Percentiles rank a stretch among this genome's conserved stretches.
These are phyloP conservation scores for Penicillium sp. DNA, from an alignment of 2,329 filamentous ascomycete genomes.

Conservation along the genomic window DNA sequence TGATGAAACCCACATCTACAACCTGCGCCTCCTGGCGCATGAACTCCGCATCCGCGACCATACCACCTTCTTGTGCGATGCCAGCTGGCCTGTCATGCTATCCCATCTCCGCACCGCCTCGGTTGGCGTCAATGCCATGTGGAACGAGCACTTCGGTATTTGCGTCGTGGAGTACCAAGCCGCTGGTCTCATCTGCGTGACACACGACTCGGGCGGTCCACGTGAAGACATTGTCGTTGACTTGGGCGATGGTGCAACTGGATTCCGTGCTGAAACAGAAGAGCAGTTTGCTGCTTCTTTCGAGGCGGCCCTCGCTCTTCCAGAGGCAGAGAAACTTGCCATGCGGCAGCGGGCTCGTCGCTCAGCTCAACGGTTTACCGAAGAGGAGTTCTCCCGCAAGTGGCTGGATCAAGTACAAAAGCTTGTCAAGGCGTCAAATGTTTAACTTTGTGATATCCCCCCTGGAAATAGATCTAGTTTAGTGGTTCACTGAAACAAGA, in stretches of 20 bases:
- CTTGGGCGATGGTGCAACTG: conserved; percentile 73
- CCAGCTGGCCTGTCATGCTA: conserved; percentile 82
- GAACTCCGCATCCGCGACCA: conserved; percentile 80
- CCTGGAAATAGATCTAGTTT: conserved; percentile 5
- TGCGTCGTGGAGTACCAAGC: conserved; percentile 98
- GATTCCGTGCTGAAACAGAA: conserved; percentile 79
- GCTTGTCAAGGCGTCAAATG: conserved; percentile 54
- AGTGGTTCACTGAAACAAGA: neutral
- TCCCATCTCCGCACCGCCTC: conserved; percentile 72
- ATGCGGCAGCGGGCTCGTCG: conserved; percentile 73
- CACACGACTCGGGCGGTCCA: conserved; percentile 89
- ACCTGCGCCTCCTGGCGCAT: conserved; percentile 79
- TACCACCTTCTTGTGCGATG: conserved; percentile 86
- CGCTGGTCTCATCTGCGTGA: conserved; percentile 86
- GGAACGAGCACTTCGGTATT: conserved; percentile 99
- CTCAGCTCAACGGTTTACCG: conserved; percentile 81
- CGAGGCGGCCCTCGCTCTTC: conserved; percentile 68
- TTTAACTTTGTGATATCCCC: conserved; percentile 9
- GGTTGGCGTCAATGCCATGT: conserved; percentile 96
- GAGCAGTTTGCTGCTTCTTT: conserved; percentile 79
- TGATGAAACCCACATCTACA: conserved; percentile 66
- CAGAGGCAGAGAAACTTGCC: conserved; percentile 60
- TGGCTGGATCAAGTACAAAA: conserved; percentile 75
- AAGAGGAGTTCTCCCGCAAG: conserved; percentile 75
- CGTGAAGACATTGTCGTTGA: conserved; percentile 89